Conservation (phyloP, 352 stramenopile genomes). For the Globisporangium cylindrosporum region DNA sequence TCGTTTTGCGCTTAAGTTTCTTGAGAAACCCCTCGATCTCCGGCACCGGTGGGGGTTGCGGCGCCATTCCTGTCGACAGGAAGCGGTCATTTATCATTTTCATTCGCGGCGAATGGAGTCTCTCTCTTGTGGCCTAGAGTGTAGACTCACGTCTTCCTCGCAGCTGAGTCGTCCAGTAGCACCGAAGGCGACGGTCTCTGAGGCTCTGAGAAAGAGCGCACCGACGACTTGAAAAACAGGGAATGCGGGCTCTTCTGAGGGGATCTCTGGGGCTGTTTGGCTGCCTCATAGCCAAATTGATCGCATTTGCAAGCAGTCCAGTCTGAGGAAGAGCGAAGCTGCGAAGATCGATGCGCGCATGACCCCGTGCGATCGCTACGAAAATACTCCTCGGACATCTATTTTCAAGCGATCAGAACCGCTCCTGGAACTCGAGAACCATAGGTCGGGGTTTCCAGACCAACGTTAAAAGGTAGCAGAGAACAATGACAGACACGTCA, state of each 20-base stretch:
- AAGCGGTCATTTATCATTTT: conserved; percentile 9
- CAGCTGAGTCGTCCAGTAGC: not conserved
- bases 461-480: not conserved
- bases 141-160: not conserved
- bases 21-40: conserved; percentile 87
- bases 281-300: not conserved
- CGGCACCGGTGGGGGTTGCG: conserved; percentile 49
- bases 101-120: not conserved
- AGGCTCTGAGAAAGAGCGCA: not conserved
- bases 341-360: not conserved
- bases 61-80: conserved; percentile 21
- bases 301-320: not conserved
- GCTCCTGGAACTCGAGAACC: not conserved
- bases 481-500: not conserved
- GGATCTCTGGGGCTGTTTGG: not conserved
- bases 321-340: not conserved
- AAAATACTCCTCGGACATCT: not conserved
- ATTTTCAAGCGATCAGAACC: not conserved
- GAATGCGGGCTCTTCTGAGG: conserved; percentile 2
- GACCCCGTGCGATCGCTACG: not conserved
- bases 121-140: not conserved
- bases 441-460: not conserved
- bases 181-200: not conserved
- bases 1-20: conserved; percentile 87
- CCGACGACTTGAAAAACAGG: not conserved